These are phyloP conservation scores for Aspergillus luchuensis DNA, from an alignment of 2,329 filamentous ascomycete genomes.

Conservation along the genomic window DNA sequence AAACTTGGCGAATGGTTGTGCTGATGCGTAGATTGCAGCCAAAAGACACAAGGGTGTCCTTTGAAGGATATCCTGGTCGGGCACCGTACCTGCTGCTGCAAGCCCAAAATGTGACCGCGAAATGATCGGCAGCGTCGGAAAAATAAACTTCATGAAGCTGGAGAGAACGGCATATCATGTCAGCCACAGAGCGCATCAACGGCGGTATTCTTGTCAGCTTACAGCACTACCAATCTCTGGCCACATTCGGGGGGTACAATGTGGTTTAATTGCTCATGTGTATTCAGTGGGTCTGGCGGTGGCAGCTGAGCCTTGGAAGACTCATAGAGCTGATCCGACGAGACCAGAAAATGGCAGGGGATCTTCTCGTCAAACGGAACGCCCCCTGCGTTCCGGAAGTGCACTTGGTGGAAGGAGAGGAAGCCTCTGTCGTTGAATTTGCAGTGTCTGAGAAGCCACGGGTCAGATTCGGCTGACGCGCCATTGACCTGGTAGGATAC, in stretches of 20 bases:
- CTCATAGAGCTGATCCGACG: too few relatives aligned
- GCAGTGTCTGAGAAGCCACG: constrained; percentile 41
- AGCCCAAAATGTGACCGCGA: neutral
- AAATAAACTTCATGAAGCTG: too few relatives aligned
- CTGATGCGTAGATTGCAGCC: constrained; percentile 37
- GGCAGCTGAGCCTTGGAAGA: too few relatives aligned
- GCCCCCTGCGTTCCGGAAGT: constrained; percentile 43
- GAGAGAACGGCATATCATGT: too few relatives aligned
- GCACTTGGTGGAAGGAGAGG: constrained; percentile 38
- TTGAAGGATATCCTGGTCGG: constrained; percentile 12
- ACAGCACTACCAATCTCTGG: too few relatives aligned
- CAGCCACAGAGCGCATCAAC: too few relatives aligned
- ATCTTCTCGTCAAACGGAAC: constrained; percentile 38
- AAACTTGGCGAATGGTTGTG: constrained; percentile 35
- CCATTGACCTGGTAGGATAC: constrained; percentile 33
- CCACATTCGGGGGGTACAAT: too few relatives aligned
- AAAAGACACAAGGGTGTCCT: constrained; percentile 32
- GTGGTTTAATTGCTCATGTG: too few relatives aligned
- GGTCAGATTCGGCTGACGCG: constrained; percentile 38
- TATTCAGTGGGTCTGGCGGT: too few relatives aligned
- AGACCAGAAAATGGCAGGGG: constrained; percentile 17
- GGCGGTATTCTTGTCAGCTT: too few relatives aligned
- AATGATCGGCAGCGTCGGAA: too few relatives aligned
- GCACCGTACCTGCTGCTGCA: neutral
- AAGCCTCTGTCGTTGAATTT: constrained; percentile 41